Evolutionary conservation across 768 basidiomycete species (phyloP).

Genomic region (Cyathus striatus): DNA sequence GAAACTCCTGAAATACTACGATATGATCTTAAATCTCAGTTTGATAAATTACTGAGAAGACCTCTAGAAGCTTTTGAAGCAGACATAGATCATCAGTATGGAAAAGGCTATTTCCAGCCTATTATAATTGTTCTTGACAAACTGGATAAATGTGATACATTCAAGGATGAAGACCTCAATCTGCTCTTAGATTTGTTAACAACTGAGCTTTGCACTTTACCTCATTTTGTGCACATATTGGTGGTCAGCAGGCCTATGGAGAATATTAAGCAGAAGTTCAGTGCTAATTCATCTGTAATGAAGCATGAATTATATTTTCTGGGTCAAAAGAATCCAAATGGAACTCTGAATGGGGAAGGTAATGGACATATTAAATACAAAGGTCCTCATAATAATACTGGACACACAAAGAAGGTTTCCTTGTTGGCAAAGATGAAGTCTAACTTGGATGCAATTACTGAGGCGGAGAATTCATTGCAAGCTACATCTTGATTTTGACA

Average conservation of each 20-base stretch:
- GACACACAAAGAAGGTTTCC: too few relatives aligned
- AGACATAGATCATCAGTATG: neutral
- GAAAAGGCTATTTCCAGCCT: too few relatives aligned
- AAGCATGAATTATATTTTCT: too few relatives aligned
- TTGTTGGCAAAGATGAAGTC: too few relatives aligned
- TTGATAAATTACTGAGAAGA: neutral
- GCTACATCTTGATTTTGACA: too few relatives aligned
- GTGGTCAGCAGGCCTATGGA: neutral
- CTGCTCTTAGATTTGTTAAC: neutral
- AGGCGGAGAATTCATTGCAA: too few relatives aligned
- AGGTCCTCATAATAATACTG: too few relatives aligned
- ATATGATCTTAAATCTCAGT: neutral
- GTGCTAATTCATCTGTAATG: neutral
- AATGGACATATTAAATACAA: too few relatives aligned
- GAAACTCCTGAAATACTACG: neutral
- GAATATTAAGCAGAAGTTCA: neutral
- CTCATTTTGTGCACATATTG: neutral
- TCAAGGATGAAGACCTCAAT: neutral
- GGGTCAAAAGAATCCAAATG: too few relatives aligned
- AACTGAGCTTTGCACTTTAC: neutral
- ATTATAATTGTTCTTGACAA: neutral
- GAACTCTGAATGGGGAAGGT: too few relatives aligned
- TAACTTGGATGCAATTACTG: too few relatives aligned
- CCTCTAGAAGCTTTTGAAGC: neutral
- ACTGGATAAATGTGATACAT: neutral